Percentiles rank a stretch among this genome's conserved stretches.
Conservation (phyloP, 768 basidiomycete genomes). For the Leccinum disarticulatum region DNA sequence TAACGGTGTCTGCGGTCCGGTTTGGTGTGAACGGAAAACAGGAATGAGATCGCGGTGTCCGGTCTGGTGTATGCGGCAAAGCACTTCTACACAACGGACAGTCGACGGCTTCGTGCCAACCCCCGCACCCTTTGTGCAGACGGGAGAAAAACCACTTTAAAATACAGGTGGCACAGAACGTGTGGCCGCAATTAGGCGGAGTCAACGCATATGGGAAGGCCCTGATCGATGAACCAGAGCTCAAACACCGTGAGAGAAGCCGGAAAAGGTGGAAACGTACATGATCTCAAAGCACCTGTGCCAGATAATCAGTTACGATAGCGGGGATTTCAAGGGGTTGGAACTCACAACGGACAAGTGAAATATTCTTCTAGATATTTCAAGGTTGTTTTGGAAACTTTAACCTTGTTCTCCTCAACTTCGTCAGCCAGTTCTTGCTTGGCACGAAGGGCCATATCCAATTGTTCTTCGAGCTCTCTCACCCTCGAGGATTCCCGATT, state of each 20-base stretch:
- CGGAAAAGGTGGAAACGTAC: slow-evolving; percentile 24
- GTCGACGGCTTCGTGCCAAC: slow-evolving; percentile 66
- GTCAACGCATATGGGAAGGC: slow-evolving; percentile 58
- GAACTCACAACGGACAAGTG: slow-evolving; percentile 59
- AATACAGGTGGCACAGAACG: slow-evolving; percentile 66
- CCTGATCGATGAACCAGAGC: slow-evolving; percentile 19
- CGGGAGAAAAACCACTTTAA: slow-evolving; percentile 70
- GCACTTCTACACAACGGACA: slow-evolving; percentile 65
- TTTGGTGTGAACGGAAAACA: slow-evolving; percentile 67
- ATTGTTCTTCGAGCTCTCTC: slow-evolving; percentile 44
- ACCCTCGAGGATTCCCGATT: slow-evolving; percentile 38
- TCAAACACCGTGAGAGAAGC: slow-evolving; percentile 6
- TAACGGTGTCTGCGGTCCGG: slow-evolving; percentile 51
- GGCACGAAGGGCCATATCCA: slow-evolving; percentile 37
- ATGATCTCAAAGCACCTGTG: slow-evolving; percentile 64
- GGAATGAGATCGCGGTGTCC: slow-evolving; percentile 45
- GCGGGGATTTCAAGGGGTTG: neutral
- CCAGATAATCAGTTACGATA: slow-evolving; percentile 8
- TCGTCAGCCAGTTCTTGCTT: slow-evolving; percentile 43
- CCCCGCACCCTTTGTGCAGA: slow-evolving; percentile 59
- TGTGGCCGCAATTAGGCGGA: slow-evolving; percentile 61
- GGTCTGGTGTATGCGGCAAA: slow-evolving; percentile 52
- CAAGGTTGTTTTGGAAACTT: slow-evolving; percentile 36
- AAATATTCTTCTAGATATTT: slow-evolving; percentile 61
- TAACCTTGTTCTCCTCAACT: slow-evolving; percentile 41